Evolutionary conservation across 352 stramenopile species (phyloP).

Genomic region (Globisporangium spiculum): DNA sequence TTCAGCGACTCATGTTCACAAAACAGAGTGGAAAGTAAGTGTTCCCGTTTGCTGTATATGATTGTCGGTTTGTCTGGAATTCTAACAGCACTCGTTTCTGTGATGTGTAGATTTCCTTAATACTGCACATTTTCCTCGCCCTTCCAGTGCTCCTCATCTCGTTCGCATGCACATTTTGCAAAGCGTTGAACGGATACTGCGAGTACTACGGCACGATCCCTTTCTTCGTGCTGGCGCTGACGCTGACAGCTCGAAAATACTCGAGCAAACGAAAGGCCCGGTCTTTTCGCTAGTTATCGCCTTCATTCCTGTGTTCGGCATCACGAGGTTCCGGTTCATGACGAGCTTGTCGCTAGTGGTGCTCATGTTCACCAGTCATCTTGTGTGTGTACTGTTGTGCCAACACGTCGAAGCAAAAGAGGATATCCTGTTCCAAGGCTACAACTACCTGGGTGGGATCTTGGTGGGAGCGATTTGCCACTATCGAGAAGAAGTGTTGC

Average conservation of each 20-base stretch:
- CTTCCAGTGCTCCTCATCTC: not conserved
- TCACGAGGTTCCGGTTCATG: not conserved
- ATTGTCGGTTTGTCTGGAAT: not conserved
- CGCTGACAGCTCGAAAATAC: not conserved
- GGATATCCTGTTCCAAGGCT: not conserved
- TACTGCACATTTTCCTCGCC: not conserved
- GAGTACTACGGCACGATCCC: not conserved
- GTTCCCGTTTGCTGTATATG: not conserved
- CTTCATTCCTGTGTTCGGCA: not conserved
- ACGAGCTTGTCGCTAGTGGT: not conserved
- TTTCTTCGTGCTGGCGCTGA: not conserved
- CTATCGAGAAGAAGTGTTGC: not conserved
- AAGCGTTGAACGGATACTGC: not conserved
- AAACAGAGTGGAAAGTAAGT: not conserved
- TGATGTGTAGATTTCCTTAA: not conserved
- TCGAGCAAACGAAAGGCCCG: not conserved
- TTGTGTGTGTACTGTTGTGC: not conserved
- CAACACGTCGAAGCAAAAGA: not conserved
- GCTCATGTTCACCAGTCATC: not conserved
- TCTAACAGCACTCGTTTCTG: not conserved
- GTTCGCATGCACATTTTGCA: not conserved
- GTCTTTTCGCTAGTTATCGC: not conserved
- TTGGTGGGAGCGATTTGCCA: not conserved
- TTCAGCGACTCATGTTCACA: not conserved
- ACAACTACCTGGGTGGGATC: not conserved